Base-by-base conservation (phyloP, 129 eudicot species). In the Tanacetum coccineum region DNA sequence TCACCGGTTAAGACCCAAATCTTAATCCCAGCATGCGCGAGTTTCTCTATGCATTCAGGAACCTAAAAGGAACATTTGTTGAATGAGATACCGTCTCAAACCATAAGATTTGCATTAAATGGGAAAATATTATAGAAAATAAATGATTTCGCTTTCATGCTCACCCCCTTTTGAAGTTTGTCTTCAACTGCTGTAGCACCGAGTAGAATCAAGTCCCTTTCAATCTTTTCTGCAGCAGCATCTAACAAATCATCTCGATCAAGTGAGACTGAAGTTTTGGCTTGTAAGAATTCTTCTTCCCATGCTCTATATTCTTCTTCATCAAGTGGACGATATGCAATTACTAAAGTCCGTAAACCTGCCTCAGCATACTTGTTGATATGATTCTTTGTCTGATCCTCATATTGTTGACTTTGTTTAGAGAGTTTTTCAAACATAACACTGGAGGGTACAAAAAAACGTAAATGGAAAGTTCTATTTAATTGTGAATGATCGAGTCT, bases 121-220 rank as follows among this genome's bases (percentile, higher is more conserved):
- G n/a, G 47, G 0, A 65, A 52, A 66, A 30, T 17, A 39, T 44
- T 3, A 30, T 6, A 26, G 10, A 5, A 55, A 20, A 19, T 53
- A 14, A 57, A 26, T 13, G 49, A 58, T 20, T 28, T 51, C 3
- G 42, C 6, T 36, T 7, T 22, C 48, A 74, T 49, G 56, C 68
- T 74, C 52, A 94, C 99, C 97, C 97, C 97, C 40, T 82, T 89
- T 75, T 94, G 99, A 60, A 94, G 83, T 70, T 89, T 94, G 79
- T 94, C 99, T 82, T 94, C 99, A 21, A 94, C 97, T 51, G 95
- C 99, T 14, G 99, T 94, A 68, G 90, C 95, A 79, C 99, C 99
- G 45, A 89, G 97, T 75, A 94, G 87, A 80, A 87, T 78, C 55
- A 94, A 74, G 32, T 87, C 74, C 68, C 81, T 73, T 80, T 94